A percentile compares a stretch with the other conserved stretches of the same genome.
phyloP scores from a whole-genome alignment of 805 yeast genomes.

The Ogataea trehaloabstinens region DNA sequence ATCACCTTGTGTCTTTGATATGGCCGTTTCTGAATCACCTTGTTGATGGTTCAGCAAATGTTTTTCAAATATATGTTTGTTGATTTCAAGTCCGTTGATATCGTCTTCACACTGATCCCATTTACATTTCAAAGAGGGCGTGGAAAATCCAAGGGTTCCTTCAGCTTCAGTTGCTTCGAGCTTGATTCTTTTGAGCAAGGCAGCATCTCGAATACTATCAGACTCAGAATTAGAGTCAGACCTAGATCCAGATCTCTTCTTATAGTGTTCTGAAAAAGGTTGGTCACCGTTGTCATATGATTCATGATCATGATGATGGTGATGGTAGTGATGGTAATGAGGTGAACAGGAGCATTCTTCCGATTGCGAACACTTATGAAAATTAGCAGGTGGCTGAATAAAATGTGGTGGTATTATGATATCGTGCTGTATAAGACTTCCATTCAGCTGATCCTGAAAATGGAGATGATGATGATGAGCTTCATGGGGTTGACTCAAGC shows the following conservation, averaged over 20 bases:
- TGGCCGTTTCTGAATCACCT: not conserved
- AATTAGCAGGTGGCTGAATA: not conserved
- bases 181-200: not conserved
- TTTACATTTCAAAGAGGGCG: conserved; percentile 42
- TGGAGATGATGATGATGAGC: conserved; percentile 31
- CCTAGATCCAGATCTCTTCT: too few species aligned
- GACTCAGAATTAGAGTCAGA: too few species aligned
- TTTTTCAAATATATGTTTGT: conserved; percentile 51
- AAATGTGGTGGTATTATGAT: conserved; percentile 24
- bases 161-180: not conserved
- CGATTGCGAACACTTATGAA: not conserved
- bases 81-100: conserved; percentile 37
- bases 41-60: conserved; percentile 36
- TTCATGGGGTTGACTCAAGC: not conserved
- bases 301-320: conserved; percentile 11
- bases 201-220: too few species aligned
- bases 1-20: not conserved
- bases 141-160: too few species aligned
- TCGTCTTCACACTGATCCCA: conserved; percentile 64
- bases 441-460: conserved; percentile 26
- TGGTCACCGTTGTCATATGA: conserved; percentile 12
- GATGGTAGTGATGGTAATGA: conserved; percentile 12
- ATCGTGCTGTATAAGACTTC: conserved; percentile 26
- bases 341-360: conserved; percentile 8
- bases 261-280: not conserved